Evolutionary conservation across 1,284 basidiomycete genomes (phyloP).

Genomic region (Rhodotorula sp.): DNA sequence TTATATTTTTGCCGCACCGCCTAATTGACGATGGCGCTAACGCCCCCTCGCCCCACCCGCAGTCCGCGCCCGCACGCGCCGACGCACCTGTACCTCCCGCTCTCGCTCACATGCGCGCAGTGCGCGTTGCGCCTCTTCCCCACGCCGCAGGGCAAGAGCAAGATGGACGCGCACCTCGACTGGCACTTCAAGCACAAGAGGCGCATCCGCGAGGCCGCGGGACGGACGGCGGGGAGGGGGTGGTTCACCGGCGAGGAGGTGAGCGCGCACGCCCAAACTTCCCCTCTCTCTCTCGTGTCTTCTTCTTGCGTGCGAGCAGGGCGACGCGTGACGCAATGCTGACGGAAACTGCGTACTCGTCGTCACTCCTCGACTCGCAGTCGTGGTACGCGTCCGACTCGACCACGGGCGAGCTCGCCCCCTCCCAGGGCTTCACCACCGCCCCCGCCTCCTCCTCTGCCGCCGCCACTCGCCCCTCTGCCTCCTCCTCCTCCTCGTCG

Average conservation of each 20-base stretch:
- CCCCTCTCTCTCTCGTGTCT: conserved; percentile 7
- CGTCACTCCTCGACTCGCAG: conserved; percentile 55
- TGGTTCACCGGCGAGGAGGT: conserved; percentile 89
- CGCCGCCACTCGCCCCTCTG: not conserved
- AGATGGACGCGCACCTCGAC: conserved; percentile 87
- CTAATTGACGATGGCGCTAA: conserved; percentile 30
- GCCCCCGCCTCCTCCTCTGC: not conserved
- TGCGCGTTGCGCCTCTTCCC: conserved; percentile 87
- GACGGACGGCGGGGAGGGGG: conserved; percentile 83
- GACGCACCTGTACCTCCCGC: conserved; percentile 65
- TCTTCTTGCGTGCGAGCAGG: too few relatives aligned
- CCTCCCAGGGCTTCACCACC: conserved; percentile 2
- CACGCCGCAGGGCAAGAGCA: conserved; percentile 68
- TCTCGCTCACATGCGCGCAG: conserved; percentile 84
- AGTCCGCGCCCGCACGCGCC: conserved; percentile 20
- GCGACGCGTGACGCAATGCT: not conserved
- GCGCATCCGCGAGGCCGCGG: conserved; percentile 77
- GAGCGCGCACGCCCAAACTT: conserved; percentile 56
- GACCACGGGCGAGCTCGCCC: conserved; percentile 4
- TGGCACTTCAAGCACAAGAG: conserved; percentile 96
- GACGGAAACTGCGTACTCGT: too few relatives aligned
- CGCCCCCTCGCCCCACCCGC: conserved; percentile 64
- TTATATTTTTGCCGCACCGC: conserved; percentile 30
- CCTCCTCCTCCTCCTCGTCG: not conserved
- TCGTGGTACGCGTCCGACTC: conserved; percentile 69